Evolutionary conservation across 805 yeast species (phyloP).

Genomic region (Teunomyces tritomae): DNA sequence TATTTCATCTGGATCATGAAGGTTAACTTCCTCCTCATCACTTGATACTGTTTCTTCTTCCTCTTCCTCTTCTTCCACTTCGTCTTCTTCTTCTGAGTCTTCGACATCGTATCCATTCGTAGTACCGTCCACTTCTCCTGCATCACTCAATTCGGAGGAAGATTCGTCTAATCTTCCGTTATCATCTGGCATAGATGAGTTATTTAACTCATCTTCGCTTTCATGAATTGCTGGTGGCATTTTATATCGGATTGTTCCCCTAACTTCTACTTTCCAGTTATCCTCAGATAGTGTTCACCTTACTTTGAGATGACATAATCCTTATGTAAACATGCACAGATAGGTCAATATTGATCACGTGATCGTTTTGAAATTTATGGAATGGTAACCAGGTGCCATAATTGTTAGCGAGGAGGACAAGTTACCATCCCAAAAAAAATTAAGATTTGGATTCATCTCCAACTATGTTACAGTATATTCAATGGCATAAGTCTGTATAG

Average conservation of each 20-base stretch:
- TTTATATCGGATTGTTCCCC: neutral
- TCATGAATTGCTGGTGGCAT: conserved; percentile 1
- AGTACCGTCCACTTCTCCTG: conserved; percentile 9
- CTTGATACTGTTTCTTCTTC: conserved; percentile 22
- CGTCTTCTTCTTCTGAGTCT: conserved; percentile 19
- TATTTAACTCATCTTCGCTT: neutral
- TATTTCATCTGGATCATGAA: conserved; percentile 36
- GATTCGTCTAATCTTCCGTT: conserved; percentile 1
- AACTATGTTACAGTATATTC: too few species aligned
- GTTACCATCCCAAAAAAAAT: too few species aligned
- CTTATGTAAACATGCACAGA: too few species aligned
- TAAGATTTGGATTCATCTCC: too few species aligned
- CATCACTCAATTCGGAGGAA: conserved; percentile 13
- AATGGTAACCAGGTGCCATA: too few species aligned
- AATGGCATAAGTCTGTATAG: too few species aligned
- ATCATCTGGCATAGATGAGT: neutral
- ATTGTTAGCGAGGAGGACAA: too few species aligned
- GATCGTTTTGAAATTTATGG: too few species aligned
- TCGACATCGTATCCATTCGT: conserved; percentile 12
- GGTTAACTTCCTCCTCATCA: conserved; percentile 29
- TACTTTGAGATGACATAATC: too few species aligned
- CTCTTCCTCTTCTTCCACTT: conserved; percentile 19
- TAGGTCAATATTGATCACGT: too few species aligned
- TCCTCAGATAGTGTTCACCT: too few species aligned
- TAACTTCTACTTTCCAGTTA: neutral